Evolutionary conservation across 2,329 filamentous ascomycete genomes (phyloP), one percentile per base, ranked within the genome.

Genomic region (Colletotrichum acutatum): DNA sequence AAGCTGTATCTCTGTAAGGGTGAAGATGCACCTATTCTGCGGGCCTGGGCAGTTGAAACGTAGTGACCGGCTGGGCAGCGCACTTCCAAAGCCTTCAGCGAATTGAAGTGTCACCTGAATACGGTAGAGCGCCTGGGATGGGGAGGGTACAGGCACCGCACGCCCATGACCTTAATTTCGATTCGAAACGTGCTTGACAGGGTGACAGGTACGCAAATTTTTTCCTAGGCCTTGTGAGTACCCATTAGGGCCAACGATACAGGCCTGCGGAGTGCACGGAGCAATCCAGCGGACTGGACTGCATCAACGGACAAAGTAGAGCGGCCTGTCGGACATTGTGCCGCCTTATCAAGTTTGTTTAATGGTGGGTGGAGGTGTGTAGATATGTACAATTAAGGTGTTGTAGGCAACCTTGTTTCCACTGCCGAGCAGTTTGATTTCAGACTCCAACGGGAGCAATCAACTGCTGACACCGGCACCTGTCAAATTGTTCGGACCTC

Each of bases 221-320:
- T 22, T 22, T 7, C 30, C 16, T 12, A 59, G 22, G 24, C 37
- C 37, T 14, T 46, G 6, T 54, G 5, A 14, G 16, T 19, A 19
- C 14, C 42, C 5, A 22, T n/a, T 5, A n/a, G 14, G 12, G 24
- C 53, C 24, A 42, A 12, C 24, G 2, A 14, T 19, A 12, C 3
- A 34, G 32, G 11, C 32, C 32, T 34, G 0, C 32, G 11, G 32
- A 34, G 11, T 22, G 22, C 22, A 46, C 54, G 62, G 61, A 42
- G 11, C 34, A 0, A 42, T n/a, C 42, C 42, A 34, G 30, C n/a
- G 12, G 4, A 4, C 9, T 19, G 16, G 42, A n/a, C 24, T 54
- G 62, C 62, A 66, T 66, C 68, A 70, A 66, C 24, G 62, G 68
- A 37, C 62, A 60, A 59, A 66, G 61, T 66, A 70, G 53, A 14